Evolutionary conservation across 2,329 filamentous ascomycete species (phyloP), one percentile per base, ranked within the genome.

Genomic region (Aureobasidium sp.): DNA sequence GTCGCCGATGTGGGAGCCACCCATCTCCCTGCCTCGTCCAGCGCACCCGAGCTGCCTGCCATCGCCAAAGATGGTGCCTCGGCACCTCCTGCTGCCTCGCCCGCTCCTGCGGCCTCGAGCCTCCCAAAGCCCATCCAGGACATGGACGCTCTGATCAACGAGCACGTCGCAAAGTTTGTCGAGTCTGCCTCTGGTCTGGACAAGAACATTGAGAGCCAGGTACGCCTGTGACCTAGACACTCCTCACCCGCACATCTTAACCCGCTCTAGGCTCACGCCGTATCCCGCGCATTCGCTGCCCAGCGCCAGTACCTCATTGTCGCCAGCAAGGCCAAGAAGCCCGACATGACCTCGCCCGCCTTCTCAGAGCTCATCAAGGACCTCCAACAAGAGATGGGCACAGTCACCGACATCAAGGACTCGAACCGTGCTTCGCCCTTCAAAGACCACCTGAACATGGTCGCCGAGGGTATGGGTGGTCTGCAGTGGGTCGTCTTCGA

Each of bases 401-500:
- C 81, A 41, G 88, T 93, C 53, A 85, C 83, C 63, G 84, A 87
- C 59, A 80, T 95, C 64, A 85, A 88, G 68, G 90, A 96, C 63
- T 78, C 79, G 55, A 94, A 94, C 69, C 82, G 90, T 38, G 81
- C 80, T 7, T 85, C 85, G 1, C 78, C 84, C 1, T 74, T 87
- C 60, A 89, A 88, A 66, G 86, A 87, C 61, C 88, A 96, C 60
- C 74, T 98, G 44, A 88, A 85, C 64, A 85, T 90, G 60, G 88
- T 97, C 25, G 84, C 89, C 1, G 91, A 97, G 65, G 90, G 90
- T 60, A 90, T 95, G 60, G 85, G 88, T 65, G 84, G 90, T 34
- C 75, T 98, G 55, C 88, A 87, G 29, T 98, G 93, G 93, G 86
- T 97, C 55, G 86, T 85, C 0, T 81, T 93, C 44, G 87, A 94